A percentile compares a stretch with the other conserved stretches of the same genome.
Evolutionary conservation across 2,329 filamentous ascomycete genomes (phyloP).

Genomic region (Dactylellina parvicollis): DNA sequence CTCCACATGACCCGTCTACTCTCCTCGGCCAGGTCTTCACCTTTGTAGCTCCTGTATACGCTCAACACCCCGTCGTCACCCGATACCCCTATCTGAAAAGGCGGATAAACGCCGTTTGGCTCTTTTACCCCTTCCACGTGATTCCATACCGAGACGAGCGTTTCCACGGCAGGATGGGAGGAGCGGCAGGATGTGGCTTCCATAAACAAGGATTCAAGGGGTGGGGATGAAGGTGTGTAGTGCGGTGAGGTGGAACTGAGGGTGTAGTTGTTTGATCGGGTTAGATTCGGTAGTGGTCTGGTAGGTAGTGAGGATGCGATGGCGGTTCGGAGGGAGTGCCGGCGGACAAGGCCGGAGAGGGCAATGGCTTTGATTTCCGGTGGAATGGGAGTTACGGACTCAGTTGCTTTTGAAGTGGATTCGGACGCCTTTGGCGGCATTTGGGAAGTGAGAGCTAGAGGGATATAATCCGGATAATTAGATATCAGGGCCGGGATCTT

Average conservation of each 20-base stretch:
- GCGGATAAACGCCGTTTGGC: conserved; percentile 21
- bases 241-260: background rate
- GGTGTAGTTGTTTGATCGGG: conserved; percentile 4
- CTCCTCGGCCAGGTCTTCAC: conserved; percentile 5
- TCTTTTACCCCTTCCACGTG: background rate
- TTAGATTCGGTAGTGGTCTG: background rate
- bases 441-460: no score
- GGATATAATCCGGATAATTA: no score
- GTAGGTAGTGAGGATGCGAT: background rate
- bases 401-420: background rate
- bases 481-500: no score
- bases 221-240: conserved; percentile 7
- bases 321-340: background rate
- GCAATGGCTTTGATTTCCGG: conserved; percentile 10
- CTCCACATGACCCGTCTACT: background rate
- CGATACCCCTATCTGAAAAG: conserved; percentile 19
- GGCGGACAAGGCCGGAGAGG: conserved; percentile 1
- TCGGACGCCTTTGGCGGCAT: background rate
- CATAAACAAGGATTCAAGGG: conserved; percentile 30
- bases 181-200: conserved; percentile 33
- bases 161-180: conserved; percentile 28
- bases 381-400: background rate
- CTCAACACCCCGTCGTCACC: conserved; percentile 36
- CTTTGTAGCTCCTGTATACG: conserved; percentile 27
- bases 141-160: conserved; percentile 10